Evolutionary conservation across 2,329 filamentous ascomycete species (phyloP).

Genomic region (Colletotrichum chrysophilum): DNA sequence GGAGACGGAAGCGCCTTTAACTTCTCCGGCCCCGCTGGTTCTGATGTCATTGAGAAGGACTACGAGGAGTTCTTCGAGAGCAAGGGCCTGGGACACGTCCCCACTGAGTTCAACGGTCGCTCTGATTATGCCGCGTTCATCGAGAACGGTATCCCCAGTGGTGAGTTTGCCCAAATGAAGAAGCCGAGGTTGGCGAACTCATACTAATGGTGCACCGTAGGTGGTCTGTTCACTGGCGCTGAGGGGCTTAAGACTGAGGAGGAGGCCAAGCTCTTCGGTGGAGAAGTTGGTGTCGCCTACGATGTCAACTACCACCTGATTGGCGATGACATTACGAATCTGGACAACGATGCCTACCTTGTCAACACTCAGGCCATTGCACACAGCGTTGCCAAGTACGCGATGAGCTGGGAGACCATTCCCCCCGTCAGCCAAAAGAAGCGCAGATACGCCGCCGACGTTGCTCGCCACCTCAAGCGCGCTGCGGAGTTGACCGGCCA

Average conservation of each 20-base stretch:
- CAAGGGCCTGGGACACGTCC: slow-evolving; percentile 56
- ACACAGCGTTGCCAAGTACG: slow-evolving; percentile 46
- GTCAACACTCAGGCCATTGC: slow-evolving; percentile 49
- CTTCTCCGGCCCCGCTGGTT: slow-evolving; percentile 58
- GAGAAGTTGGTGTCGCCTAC: slow-evolving; percentile 56
- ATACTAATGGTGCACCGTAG: neutral
- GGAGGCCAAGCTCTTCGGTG: slow-evolving; percentile 66
- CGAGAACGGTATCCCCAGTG: slow-evolving; percentile 67
- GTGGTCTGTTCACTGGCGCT: slow-evolving; percentile 71
- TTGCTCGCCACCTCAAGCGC: slow-evolving; percentile 32
- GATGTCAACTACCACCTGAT: slow-evolving; percentile 51
- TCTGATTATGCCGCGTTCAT: slow-evolving; percentile 72
- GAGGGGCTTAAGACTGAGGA: slow-evolving; percentile 67
- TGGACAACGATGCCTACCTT: slow-evolving; percentile 47
- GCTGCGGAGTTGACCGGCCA: slow-evolving; percentile 25
- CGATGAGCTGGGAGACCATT: slow-evolving; percentile 41
- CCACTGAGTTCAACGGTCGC: slow-evolving; percentile 68
- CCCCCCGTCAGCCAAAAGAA: slow-evolving; percentile 30
- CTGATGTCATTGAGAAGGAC: slow-evolving; percentile 62
- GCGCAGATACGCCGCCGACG: slow-evolving; percentile 34
- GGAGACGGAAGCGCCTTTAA: slow-evolving; percentile 67
- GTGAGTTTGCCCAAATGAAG: slow-evolving; percentile 30
- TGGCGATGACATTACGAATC: slow-evolving; percentile 46
- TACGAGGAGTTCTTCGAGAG: slow-evolving; percentile 60
- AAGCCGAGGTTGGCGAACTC: neutral